Conservation (phyloP, 225 moss, liverwort and hornwort genomes). For the Neckera pumila region DNA sequence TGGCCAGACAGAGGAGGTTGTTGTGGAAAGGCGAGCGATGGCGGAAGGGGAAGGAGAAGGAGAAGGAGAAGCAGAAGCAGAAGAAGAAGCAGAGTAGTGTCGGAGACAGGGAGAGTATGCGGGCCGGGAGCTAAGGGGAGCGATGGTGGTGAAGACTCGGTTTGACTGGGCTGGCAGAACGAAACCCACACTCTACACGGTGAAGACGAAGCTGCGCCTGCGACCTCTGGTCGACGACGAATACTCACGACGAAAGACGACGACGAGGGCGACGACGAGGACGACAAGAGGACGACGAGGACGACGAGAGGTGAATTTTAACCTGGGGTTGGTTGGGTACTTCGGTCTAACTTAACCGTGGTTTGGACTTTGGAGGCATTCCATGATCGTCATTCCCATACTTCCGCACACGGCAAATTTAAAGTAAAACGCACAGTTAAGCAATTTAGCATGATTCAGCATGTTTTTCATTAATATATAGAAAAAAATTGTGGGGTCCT, state of each 20-base stretch:
- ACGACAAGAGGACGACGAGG: not conserved
- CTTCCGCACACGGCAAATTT: not conserved
- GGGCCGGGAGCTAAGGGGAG: not conserved
- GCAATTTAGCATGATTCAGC: too few relatives aligned
- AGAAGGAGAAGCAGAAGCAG: not conserved
- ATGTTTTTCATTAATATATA: too few relatives aligned
- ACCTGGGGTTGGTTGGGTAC: not conserved
- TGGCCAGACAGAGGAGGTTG: not conserved
- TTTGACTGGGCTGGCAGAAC: constrained; percentile 16
- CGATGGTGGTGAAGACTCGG: constrained; percentile 18
- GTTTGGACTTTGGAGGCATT: not conserved
- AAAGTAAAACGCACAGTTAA: too few relatives aligned
- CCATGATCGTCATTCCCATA: not conserved
- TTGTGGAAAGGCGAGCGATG: not conserved
- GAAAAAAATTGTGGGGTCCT: too few relatives aligned
- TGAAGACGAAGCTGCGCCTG: not conserved
- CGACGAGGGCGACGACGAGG: not conserved
- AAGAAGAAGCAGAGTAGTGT: not conserved
- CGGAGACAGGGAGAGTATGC: not conserved
- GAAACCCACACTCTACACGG: not conserved
- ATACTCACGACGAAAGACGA: not conserved
- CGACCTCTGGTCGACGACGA: not conserved
- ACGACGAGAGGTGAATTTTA: too few relatives aligned
- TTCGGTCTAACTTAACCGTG: not conserved
- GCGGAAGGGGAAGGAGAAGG: not conserved